These are phyloP conservation scores for Fusarium sacchari DNA, from an alignment of 2,329 filamentous ascomycete species.

Conservation along the genomic window DNA sequence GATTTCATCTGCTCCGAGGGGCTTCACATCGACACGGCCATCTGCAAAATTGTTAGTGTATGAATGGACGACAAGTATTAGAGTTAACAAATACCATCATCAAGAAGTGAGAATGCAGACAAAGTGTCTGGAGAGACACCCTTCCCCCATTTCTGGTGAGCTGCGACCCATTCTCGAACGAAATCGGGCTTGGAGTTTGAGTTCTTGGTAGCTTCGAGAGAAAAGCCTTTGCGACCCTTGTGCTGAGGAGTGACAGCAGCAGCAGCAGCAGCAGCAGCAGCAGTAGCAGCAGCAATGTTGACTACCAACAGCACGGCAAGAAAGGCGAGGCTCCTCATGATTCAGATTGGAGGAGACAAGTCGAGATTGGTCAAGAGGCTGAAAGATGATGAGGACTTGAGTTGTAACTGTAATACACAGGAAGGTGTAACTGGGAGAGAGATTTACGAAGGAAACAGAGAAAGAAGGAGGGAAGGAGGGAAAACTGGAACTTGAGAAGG, in stretches of 20 bases:
- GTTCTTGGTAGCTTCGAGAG: slow-evolving; percentile 41
- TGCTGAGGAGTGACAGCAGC: slow-evolving; percentile 14
- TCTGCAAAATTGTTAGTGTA: slow-evolving; percentile 41
- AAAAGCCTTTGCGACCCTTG: slow-evolving; percentile 39
- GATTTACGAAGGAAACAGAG: background rate
- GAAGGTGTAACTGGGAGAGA: background rate
- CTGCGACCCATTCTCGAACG: slow-evolving; percentile 48
- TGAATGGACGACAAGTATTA: too few species aligned
- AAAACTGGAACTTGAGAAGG: background rate
- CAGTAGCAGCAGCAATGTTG: slow-evolving; percentile 12
- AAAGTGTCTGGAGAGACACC: slow-evolving; percentile 29
- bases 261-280: background rate
- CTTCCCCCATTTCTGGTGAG: slow-evolving; percentile 49
- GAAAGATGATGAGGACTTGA: too few species aligned
- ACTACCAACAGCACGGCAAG: slow-evolving; percentile 23
- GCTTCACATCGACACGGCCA: slow-evolving; percentile 48
- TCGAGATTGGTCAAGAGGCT: background rate
- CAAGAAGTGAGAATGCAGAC: slow-evolving; percentile 43
- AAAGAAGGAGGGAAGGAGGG: background rate
- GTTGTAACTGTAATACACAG: background rate
- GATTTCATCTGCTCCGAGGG: slow-evolving; percentile 54
- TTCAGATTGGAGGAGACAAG: background rate
- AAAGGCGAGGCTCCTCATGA: slow-evolving; percentile 33
- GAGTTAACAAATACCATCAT: slow-evolving; percentile 43
- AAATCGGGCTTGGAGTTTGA: slow-evolving; percentile 44